Evolutionary conservation across 495 filamentous ascomycete genomes (phyloP).

Genomic region (Clavariopsis aquatica): DNA sequence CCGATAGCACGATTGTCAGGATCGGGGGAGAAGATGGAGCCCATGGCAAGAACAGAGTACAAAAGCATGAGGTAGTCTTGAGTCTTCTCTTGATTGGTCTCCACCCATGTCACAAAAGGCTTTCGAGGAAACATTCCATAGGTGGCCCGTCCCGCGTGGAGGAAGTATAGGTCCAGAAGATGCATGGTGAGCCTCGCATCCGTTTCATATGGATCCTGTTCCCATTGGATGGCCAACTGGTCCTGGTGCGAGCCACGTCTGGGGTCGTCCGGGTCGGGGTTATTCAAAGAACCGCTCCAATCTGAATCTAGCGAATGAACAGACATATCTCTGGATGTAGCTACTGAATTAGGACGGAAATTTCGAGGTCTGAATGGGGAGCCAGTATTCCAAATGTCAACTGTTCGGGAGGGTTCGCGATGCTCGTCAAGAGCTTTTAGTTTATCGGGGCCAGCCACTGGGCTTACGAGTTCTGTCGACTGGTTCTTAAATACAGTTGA

Average conservation of each 20-base stretch:
- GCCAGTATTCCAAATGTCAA: constrained; percentile 29
- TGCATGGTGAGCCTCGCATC: constrained; percentile 49
- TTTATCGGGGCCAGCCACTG: constrained; percentile 31
- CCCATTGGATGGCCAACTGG: constrained; percentile 55
- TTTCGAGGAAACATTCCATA: constrained; percentile 60
- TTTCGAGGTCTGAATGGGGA: constrained; percentile 23
- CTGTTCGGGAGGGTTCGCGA: constrained; percentile 29
- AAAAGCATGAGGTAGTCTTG: constrained; percentile 69
- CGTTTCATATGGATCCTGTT: constrained; percentile 62
- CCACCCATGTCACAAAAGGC: constrained; percentile 57
- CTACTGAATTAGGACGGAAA: constrained; percentile 29
- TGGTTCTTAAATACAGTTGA: constrained; percentile 33
- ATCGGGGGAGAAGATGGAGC: constrained; percentile 59
- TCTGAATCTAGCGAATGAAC: constrained; percentile 37
- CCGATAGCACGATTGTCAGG: constrained; percentile 51
- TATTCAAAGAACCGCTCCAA: constrained; percentile 32
- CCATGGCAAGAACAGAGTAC: constrained; percentile 64
- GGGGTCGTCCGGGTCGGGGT: constrained; percentile 38
- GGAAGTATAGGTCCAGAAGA: constrained; percentile 59
- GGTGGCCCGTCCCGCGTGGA: constrained; percentile 53
- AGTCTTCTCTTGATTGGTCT: constrained; percentile 55
- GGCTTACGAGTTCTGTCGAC: constrained; percentile 32
- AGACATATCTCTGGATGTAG: constrained; percentile 42
- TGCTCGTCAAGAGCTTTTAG: constrained; percentile 26
- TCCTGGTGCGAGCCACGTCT: constrained; percentile 39